Evolutionary conservation across 768 basidiomycete species (phyloP).

Genomic region (Tulasnella sp.): DNA sequence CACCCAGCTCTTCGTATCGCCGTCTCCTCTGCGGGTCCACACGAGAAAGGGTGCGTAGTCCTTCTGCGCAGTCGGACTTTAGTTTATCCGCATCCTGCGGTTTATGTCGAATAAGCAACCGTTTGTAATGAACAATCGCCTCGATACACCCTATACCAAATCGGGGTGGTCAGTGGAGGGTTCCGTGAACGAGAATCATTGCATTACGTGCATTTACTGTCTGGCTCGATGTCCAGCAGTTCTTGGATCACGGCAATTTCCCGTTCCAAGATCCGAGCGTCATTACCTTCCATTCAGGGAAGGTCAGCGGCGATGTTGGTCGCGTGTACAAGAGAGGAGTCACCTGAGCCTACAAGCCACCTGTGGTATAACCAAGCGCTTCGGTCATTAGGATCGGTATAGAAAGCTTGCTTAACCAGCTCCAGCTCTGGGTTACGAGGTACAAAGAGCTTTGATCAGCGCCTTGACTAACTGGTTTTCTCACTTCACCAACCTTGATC

Average conservation of each 20-base stretch:
- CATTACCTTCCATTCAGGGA: slow-evolving; percentile 49
- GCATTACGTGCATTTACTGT: slow-evolving; percentile 74
- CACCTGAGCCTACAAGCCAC: slow-evolving; percentile 87
- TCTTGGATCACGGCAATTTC: slow-evolving; percentile 82
- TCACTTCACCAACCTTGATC: slow-evolving; percentile 57
- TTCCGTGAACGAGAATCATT: not conserved
- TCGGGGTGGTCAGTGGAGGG: not conserved
- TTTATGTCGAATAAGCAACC: slow-evolving; percentile 55
- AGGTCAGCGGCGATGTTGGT: not conserved
- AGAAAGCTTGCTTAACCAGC: slow-evolving; percentile 87
- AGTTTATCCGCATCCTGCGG: slow-evolving; percentile 37
- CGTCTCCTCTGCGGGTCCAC: slow-evolving; percentile 63
- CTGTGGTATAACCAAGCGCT: slow-evolving; percentile 98
- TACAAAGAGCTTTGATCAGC: not conserved
- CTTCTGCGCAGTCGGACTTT: slow-evolving; percentile 47
- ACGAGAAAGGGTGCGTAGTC: slow-evolving; percentile 55
- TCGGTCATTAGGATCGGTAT: slow-evolving; percentile 94
- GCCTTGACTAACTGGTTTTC: not conserved
- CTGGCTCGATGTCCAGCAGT: slow-evolving; percentile 81
- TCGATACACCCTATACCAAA: slow-evolving; percentile 84
- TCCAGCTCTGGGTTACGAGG: slow-evolving; percentile 61
- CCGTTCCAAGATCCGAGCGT: slow-evolving; percentile 56
- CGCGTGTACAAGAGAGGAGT: slow-evolving; percentile 30
- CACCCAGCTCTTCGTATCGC: slow-evolving; percentile 61
- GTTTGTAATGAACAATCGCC: slow-evolving; percentile 79